These are phyloP conservation scores for Vitrella brassicaformis DNA, from an alignment of 73 alveolate genomes.

Conservation along the genomic window DNA sequence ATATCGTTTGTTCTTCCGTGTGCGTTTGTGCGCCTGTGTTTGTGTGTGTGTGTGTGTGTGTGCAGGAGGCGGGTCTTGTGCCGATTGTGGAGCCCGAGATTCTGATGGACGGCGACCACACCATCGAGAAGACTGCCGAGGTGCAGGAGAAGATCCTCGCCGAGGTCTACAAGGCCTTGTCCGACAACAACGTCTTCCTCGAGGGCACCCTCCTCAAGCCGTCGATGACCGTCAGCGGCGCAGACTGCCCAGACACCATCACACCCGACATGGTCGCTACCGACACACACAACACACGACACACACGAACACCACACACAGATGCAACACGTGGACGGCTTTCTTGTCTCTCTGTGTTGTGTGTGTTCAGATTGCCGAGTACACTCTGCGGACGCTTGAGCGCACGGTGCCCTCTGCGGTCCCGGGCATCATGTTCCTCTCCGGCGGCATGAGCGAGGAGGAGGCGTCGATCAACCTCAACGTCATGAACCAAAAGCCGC, in stretches of 20 bases:
- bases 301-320: no score
- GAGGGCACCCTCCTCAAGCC: constrained; percentile 91
- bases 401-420: constrained; percentile 89
- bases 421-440: constrained; percentile 71
- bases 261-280: no score
- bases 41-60: no score
- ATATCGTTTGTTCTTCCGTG: not conserved
- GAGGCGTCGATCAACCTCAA: constrained; percentile 64
- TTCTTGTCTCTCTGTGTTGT: no score
- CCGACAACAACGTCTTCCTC: constrained; percentile 63
- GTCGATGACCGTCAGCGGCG: constrained; percentile 89
- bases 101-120: constrained; percentile 82
- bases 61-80: constrained; percentile 57
- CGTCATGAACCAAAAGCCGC: constrained; percentile 68
- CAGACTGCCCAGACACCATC: constrained; percentile 52
- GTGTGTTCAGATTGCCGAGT: constrained; percentile 73
- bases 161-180: constrained; percentile 64
- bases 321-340: no score
- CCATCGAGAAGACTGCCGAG: constrained; percentile 74
- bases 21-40: not conserved
- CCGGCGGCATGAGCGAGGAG: constrained; percentile 78
- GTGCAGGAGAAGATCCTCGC: constrained; percentile 73
- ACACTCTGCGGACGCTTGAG: constrained; percentile 70
- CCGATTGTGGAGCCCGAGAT: constrained; percentile 96
- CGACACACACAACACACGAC: no score